Percentiles rank a stretch among this genome's conserved stretches.
These are phyloP conservation scores for Isoetes engelmannii DNA, from an alignment of 83 land plant species.

Conservation along the genomic window DNA sequence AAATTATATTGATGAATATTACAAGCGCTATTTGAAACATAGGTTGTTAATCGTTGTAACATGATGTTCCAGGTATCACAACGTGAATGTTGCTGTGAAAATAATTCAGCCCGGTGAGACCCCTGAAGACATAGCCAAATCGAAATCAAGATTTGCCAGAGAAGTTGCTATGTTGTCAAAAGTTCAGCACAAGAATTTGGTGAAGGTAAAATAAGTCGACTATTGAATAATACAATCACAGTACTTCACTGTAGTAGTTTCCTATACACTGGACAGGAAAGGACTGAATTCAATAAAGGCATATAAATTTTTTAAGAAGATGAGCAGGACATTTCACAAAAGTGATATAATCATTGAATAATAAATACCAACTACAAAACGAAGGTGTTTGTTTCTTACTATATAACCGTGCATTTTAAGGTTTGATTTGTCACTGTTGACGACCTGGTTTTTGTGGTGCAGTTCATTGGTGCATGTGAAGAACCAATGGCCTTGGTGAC, in stretches of 20 bases:
- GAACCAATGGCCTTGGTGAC: slow-evolving; percentile 71
- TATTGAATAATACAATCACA: background rate
- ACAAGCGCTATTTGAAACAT: no score
- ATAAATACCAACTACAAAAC: background rate
- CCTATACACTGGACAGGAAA: no score
- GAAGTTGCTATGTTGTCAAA: slow-evolving; percentile 66
- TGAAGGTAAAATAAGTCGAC: slow-evolving; percentile 42
- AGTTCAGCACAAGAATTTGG: slow-evolving; percentile 80
- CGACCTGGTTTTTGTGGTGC: slow-evolving; percentile 16
- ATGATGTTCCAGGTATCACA: slow-evolving; percentile 44
- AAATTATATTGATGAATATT: no score
- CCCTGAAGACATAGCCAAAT: slow-evolving; percentile 64
- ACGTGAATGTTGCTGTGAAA: slow-evolving; percentile 77
- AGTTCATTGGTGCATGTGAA: slow-evolving; percentile 85
- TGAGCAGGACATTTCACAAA: no score
- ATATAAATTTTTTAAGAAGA: no score
- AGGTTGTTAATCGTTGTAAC: no score
- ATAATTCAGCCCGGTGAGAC: slow-evolving; percentile 54
- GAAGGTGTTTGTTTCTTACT: no score
- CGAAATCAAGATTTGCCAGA: slow-evolving; percentile 53
- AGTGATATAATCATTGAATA: background rate
- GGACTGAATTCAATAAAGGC: no score
- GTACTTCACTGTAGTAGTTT: background rate
- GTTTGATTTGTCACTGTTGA: background rate
- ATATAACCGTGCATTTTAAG: no score